Evolutionary conservation across 2,329 filamentous ascomycete genomes (phyloP), one percentile per base, ranked within the genome.

Genomic region (Dactylellina cionopaga): DNA sequence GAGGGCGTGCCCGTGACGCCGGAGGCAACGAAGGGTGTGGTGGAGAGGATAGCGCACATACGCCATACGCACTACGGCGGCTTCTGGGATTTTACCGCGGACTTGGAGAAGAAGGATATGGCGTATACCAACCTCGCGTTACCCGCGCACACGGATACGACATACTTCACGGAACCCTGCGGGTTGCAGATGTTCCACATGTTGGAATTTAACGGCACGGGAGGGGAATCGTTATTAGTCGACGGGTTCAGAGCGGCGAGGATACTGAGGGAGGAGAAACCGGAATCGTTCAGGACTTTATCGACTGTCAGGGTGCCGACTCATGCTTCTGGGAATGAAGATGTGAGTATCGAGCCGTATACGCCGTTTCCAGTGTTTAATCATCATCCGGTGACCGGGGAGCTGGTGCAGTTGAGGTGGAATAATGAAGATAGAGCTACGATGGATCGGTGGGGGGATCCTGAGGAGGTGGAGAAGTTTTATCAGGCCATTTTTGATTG

Each of bases 151-250:
- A 98, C 94, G 0, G 95, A 99, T 81, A 98, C 88, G 5, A 96
- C 94, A 0, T 98, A 99, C 81, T 98, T 98, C 81, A 92, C 88
- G 19, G 94, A 98, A 74, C 94, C 95, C 0, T 89, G 91, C 1
- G 92, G 94, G 7, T 85, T 99, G 31, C 95, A 99, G 80, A 88
- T 95, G 24, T 96, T 99, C 80, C 95, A 99, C 79, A 84, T 97
- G 47, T 85, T 98, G 25, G 95, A 91, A 0, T 92, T 96, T 79
- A 89, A 88, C 5, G 85, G 87, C 19, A 79, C 80, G 2, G 95
- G 94, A 7, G 95, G 95, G 4, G 84, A 88, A 56, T 93, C 90
- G 0, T 83, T 96, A 0, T 87, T 99, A 0, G 90, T 96, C 0
- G 95, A 99, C 79, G 93, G 91, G 0, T 96, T 96, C 80, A 82